A percentile compares a stretch with the other conserved stretches of the same genome.
Evolutionary conservation across 495 filamentous ascomycete species (phyloP).

Genomic region (Xylaria cubensis): DNA sequence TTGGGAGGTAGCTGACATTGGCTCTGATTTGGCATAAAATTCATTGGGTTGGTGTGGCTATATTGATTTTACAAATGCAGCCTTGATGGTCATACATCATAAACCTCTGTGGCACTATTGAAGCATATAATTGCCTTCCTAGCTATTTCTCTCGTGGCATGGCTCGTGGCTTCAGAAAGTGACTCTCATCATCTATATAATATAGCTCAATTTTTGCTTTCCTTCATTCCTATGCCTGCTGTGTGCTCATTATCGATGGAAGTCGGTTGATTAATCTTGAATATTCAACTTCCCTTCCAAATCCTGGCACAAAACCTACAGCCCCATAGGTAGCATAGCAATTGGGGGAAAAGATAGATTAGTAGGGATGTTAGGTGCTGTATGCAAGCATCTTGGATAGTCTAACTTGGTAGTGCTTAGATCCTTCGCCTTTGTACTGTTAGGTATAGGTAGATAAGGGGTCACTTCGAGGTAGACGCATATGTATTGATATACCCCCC

Average conservation of each 20-base stretch:
- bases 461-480: not conserved
- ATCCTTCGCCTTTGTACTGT: not conserved
- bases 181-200: not conserved
- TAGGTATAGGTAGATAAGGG: not conserved
- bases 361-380: not conserved
- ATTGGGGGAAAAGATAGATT: not conserved
- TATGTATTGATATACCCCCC: not conserved
- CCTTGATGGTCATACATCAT: not conserved
- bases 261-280: not conserved
- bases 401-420: too few species aligned
- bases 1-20: slow-evolving; percentile 19
- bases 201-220: not conserved
- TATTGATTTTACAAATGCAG: slow-evolving; percentile 11
- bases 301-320: not conserved
- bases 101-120: not conserved
- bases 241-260: not conserved
- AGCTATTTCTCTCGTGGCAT: not conserved
- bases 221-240: not conserved
- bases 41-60: not conserved
- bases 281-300: not conserved
- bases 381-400: not conserved
- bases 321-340: not conserved
- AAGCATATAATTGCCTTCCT: not conserved
- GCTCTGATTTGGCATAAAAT: not conserved
- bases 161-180: slow-evolving; percentile 5